Evolutionary conservation across 202 grass and related monocot genomes (phyloP), one percentile per base, ranked within the genome.

Genomic region (Elaeis oleifera): DNA sequence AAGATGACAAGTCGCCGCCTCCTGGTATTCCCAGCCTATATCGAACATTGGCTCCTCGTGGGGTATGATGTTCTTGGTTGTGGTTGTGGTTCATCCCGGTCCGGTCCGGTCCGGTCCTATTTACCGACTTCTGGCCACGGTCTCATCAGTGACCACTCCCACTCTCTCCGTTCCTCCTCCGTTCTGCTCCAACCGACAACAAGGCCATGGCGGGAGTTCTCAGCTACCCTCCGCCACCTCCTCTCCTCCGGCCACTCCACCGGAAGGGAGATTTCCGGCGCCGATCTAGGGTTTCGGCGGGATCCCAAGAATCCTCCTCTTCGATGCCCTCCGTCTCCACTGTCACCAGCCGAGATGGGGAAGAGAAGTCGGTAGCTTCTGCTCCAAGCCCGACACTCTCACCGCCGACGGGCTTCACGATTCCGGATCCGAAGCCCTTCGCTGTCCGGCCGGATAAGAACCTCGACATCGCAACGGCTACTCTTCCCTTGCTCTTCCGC

Each of bases 401-500:
- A 22, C 73, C 84, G 51, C 88, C 88, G 11, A 18, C 74, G 3
- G 81, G 64, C 9, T 91, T 97, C 79, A 85, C 81, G 50, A 27
- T 64, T 13, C 87, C 92, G 4, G 65, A 86, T 64, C 92, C 92
- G 36, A 83, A 81, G 88, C 54, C 51, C 58, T 97, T 92, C 61
- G 27, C 53, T 6, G 80, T 86, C 17, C 83, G 79, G 63, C 29
- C 62, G 1, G 92, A 90, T 16, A 87, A 86, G 82, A 48, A 65
- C 1, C 62, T 75, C 18, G 84, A 77, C 64, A 79, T 97, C 64
- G 15, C 76, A 27, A 74, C 73, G 27, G 92, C 92, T 23, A 76
- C 92, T 49, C 82, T 97, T 29, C 84, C 82, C 51, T 67, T 97
- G 54, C 81, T 77, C 0, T 83, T 92, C 69, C 88, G 92, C 74